Base-by-base conservation (phyloP, 345 rosid genomes). In the Rhodamnia rubescens region DNA sequence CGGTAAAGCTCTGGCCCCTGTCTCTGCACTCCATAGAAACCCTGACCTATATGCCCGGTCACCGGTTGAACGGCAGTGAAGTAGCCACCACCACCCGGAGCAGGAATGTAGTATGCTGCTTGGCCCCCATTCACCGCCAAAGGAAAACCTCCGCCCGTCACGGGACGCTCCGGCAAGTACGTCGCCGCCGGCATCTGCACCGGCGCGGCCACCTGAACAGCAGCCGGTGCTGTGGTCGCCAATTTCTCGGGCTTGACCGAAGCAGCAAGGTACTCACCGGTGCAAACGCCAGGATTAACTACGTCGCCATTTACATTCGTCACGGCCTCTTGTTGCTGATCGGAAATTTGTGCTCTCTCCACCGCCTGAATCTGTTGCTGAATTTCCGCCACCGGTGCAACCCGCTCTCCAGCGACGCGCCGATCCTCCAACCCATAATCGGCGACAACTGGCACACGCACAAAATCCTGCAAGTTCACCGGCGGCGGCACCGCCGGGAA, bases 361-460 rank as follows among this genome's bases (percentile, higher is more conserved):
- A 91, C 83, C 27, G 91, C 93, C 74, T 88, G 89, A 59, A 87
- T 89, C 83, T 87, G 94, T 84, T 89, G 86, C 87, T 91, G 91
- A 29, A 89, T 87, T 64, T 90, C 93, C 58, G 84, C 53, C 83
- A 84, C 84, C 55, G 86, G 85, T 54, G 87, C 29, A 54, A 87
- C 27, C 5, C 87, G 85, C 47, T 91, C 92, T 0, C 85, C 88
- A 12, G 83, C 54, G 11, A 88, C 24, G 22, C 87, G 88, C 69
- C 88, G 88, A 53, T 92, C 92, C 87, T 92, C 92, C 52, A 90
- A 85, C 84, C 92, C 92, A 54, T 89, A 90, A 49, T 91, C 91
- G 22, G 91, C 89, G 21, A 89, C 93, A 2, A 88, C 90, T 7
- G 92, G 74, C 24, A 83, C 86, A 61, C 85, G 92, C 81, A 83